Base-by-base conservation (phyloP, 768 basidiomycete species). In the Cyclocybe aegerita region DNA sequence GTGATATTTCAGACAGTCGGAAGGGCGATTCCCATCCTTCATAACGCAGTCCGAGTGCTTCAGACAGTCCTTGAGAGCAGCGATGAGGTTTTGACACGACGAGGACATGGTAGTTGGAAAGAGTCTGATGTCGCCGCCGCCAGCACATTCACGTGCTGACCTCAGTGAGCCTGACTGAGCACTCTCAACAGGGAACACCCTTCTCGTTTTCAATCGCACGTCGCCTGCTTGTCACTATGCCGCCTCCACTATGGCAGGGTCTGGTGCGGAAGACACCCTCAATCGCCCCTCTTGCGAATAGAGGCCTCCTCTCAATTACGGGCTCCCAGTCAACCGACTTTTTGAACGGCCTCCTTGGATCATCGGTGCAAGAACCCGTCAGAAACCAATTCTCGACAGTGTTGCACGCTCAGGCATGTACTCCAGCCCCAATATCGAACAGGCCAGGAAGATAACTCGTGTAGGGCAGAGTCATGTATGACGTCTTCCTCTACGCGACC, bases 381-480 rank as follows among this genome's bases (percentile, higher is more conserved):
- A 69, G 64, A 46, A 60, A 55, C 35, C 76, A 80, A 49, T 93
- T 83, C 64, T 82, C 85, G 38, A 80, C 85, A 0, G 82, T 93
- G 62, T 70, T 94, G 11, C 86, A 90, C 62, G 86, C 92, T 46
- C 89, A 92, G 76, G 90, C 82, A 66, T 55, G 77, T 64, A 40
- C 32, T 51, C 61, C 53, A 53, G 43, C 50, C 47, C 55, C 45
- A 43, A 49, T 35, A 30, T 50, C 33, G 46, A 23, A 49, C 45
- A 30, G 15, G 50, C 44, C 9, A 45, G 48, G 23, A 43, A 55
- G 43, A 57, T 35, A 45, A 49, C 11, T 61, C 46, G 17, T 60
- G 15, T 60, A 95, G 93, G 96, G 96, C 36, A 80, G 94, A 63
- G 83, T 98, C 30, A 73, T 97, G 40, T 86, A 93, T 63, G 95